Conservation (phyloP, 1,139 yeast species). For the Suhomyces panamericanus region DNA sequence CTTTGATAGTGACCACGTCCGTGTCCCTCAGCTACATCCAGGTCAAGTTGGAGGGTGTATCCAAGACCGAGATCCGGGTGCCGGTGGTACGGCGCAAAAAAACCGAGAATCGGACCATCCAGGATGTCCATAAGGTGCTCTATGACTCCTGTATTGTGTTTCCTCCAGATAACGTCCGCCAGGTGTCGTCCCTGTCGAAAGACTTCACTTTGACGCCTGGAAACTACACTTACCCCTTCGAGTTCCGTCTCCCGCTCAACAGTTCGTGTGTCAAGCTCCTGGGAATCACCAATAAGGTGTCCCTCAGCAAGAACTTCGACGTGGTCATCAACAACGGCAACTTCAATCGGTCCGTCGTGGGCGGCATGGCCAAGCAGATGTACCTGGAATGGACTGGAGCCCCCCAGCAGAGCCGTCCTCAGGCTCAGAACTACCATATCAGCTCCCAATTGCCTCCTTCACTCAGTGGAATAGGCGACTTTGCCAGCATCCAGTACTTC, state of each 20-base stretch:
- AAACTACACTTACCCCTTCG: slow-evolving; percentile 56
- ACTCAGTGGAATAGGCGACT: slow-evolving; percentile 45
- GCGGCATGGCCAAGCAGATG: slow-evolving; percentile 21
- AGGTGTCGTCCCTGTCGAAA: slow-evolving; percentile 43
- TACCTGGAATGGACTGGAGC: slow-evolving; percentile 2
- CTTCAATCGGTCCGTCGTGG: slow-evolving; percentile 23
- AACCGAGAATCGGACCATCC: slow-evolving; percentile 17
- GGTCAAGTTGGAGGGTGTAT: slow-evolving; percentile 60
- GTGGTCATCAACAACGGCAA: slow-evolving; percentile 39
- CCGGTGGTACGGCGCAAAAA: slow-evolving; percentile 18
- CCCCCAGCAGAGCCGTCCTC: slow-evolving; percentile 1
- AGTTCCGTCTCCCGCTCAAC: slow-evolving; percentile 53
- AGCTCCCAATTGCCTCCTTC: slow-evolving; percentile 57
- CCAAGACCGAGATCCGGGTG: slow-evolving; percentile 40
- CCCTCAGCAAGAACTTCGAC: slow-evolving; percentile 35
- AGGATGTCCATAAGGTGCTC: slow-evolving; percentile 56
- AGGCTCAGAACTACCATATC: slow-evolving; percentile 34
- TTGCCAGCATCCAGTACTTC: slow-evolving; percentile 52
- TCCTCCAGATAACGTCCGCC: slow-evolving; percentile 57
- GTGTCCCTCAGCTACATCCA: slow-evolving; percentile 52
- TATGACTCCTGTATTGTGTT: slow-evolving; percentile 58
- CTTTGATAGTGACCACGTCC: slow-evolving; percentile 45
- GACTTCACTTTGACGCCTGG: slow-evolving; percentile 66
- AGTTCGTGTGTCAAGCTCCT: slow-evolving; percentile 47
- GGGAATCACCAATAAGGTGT: slow-evolving; percentile 45